These are phyloP conservation scores for Corrigiola litoralis DNA, from an alignment of 179 eudicot species.

Conservation along the genomic window DNA sequence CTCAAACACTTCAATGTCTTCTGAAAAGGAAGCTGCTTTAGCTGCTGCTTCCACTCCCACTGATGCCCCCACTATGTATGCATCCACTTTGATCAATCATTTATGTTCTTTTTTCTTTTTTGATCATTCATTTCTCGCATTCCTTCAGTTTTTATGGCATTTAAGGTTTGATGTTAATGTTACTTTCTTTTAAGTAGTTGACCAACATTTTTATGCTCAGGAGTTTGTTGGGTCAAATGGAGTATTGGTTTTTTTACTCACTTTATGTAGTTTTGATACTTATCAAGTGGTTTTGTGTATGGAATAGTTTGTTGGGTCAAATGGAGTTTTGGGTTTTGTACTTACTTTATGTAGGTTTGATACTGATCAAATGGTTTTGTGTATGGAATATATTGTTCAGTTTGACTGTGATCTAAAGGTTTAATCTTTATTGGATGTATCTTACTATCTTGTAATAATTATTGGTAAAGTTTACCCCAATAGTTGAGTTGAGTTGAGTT, in stretches of 20 bases:
- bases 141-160: neutral
- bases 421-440: too few relatives aligned
- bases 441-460: too few relatives aligned
- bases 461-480: too few relatives aligned
- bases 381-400: too few relatives aligned
- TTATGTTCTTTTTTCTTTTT: neutral
- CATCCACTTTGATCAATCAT: conserved; percentile 1
- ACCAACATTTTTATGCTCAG: neutral
- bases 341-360: too few relatives aligned
- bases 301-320: neutral
- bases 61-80: conserved; percentile 79
- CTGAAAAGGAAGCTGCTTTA: conserved; percentile 56
- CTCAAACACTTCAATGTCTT: conserved; percentile 46
- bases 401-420: too few relatives aligned
- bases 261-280: too few relatives aligned
- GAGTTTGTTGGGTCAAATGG: conserved; percentile 11
- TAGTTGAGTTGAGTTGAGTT: too few relatives aligned
- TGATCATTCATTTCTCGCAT: neutral
- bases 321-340: neutral
- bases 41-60: conserved; percentile 61
- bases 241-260: neutral
- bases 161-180: neutral
- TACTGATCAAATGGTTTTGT: too few relatives aligned
- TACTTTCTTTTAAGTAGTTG: neutral
- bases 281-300: too few relatives aligned